Conservation (phyloP, 306 rosid species). For the Coriaria nepalensis region DNA sequence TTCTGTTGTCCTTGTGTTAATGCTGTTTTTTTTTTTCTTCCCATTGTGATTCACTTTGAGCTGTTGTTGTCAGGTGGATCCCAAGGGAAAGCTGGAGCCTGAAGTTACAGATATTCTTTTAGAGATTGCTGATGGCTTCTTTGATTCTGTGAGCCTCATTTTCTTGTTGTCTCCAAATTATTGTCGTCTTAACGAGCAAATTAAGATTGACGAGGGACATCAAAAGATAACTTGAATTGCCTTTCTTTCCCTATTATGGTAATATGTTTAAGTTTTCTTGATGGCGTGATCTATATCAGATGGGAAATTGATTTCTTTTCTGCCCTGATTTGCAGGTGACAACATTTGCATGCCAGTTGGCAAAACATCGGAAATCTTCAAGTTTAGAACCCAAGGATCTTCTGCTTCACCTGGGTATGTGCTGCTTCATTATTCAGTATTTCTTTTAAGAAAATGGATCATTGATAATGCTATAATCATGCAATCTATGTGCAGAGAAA, state of each 20-base stretch:
- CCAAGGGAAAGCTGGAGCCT: constrained; percentile 77
- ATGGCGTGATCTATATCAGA: constrained; percentile 6
- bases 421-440: constrained; percentile 8
- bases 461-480: constrained; percentile 6
- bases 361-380: constrained; percentile 92
- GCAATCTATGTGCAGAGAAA: constrained; percentile 52
- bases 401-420: constrained; percentile 81
- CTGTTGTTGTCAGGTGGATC: constrained; percentile 50
- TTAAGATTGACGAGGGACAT: too few relatives aligned
- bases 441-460: constrained; percentile 8
- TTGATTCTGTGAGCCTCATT: constrained; percentile 60
- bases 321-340: constrained; percentile 41
- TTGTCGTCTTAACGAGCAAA: too few relatives aligned
- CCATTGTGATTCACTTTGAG: constrained; percentile 11
- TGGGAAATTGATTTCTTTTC: constrained; percentile 9
- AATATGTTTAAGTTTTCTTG: neutral
- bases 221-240: neutral
- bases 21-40: constrained; percentile 4
- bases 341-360: constrained; percentile 77
- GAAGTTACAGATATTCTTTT: constrained; percentile 81
- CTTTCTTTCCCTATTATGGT: neutral
- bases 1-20: neutral
- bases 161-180: neutral
- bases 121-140: constrained; percentile 93
- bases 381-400: constrained; percentile 90